These are phyloP conservation scores for Excoecaria cochinchinensis DNA, from an alignment of 345 rosid genomes.

Conservation along the genomic window DNA sequence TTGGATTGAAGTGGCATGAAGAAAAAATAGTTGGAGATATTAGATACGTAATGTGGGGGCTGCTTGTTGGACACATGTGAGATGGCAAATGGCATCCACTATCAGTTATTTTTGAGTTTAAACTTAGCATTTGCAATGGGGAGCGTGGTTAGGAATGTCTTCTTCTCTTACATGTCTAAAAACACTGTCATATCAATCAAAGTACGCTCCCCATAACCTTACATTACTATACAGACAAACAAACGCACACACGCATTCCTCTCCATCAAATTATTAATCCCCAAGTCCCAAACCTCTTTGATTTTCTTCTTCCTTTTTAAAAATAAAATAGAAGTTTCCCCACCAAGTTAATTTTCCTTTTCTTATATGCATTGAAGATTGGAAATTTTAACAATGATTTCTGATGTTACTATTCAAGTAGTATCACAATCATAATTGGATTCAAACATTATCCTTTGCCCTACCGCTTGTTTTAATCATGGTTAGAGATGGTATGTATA, in stretches of 20 bases:
- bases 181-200: background rate
- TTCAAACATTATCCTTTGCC: too few relatives aligned
- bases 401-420: too few relatives aligned
- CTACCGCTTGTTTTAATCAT: too few relatives aligned
- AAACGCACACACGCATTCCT: conserved; percentile 3
- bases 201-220: background rate
- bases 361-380: too few relatives aligned
- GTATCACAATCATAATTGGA: too few relatives aligned
- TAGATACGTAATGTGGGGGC: conserved; percentile 9
- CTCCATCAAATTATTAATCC: conserved; percentile 9
- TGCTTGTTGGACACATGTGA: conserved; percentile 10
- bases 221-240: background rate
- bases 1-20: conserved; percentile 36
- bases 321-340: background rate
- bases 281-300: background rate
- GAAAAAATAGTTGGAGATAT: conserved; percentile 9
- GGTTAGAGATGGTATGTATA: too few relatives aligned
- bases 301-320: background rate
- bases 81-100: conserved; percentile 12
- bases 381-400: too few relatives aligned
- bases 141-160: background rate
- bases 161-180: background rate
- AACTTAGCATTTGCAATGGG: background rate
- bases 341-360: background rate
- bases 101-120: background rate